A percentile compares a stretch with the other conserved stretches of the same genome.
phyloP scores from a whole-genome alignment of 768 basidiomycete genomes.

The Agrocybe pediades region DNA sequence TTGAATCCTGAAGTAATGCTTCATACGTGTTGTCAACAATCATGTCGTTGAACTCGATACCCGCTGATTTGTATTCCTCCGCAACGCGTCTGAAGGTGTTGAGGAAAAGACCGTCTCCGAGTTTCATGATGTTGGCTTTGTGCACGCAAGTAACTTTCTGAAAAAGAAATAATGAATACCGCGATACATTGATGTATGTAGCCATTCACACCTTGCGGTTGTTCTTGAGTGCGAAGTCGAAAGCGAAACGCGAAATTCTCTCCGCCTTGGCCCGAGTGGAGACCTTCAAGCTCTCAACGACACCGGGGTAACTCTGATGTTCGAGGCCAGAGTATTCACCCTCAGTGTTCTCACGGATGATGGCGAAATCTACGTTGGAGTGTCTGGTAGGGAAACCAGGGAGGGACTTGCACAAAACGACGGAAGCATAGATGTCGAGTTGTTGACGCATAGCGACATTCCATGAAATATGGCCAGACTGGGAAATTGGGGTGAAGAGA shows the following conservation, averaged over 20 bases:
- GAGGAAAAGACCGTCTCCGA: slow-evolving; percentile 98
- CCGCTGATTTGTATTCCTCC: slow-evolving; percentile 92
- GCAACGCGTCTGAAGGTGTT: slow-evolving; percentile 97
- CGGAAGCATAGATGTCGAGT: slow-evolving; percentile 98
- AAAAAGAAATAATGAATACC: slow-evolving; percentile 1
- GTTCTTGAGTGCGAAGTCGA: slow-evolving; percentile 99
- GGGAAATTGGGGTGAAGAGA: slow-evolving; percentile 96
- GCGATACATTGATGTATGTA: slow-evolving; percentile 4
- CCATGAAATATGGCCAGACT: slow-evolving; percentile 97
- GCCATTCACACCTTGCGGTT: slow-evolving; percentile 76
- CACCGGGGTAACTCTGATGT: slow-evolving; percentile 97
- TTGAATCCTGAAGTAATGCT: slow-evolving; percentile 2
- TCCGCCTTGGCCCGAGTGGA: slow-evolving; percentile 95
- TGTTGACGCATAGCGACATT: slow-evolving; percentile 99
- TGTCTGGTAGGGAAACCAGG: slow-evolving; percentile 97
- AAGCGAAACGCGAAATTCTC: slow-evolving; percentile 95
- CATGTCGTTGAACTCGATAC: slow-evolving; percentile 96
- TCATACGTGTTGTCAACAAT: slow-evolving; percentile 97
- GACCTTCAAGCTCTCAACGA: slow-evolving; percentile 97
- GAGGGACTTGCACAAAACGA: slow-evolving; percentile 97
- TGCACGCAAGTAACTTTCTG: slow-evolving; percentile 99
- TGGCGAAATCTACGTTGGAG: slow-evolving; percentile 95
- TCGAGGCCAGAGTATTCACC: slow-evolving; percentile 99
- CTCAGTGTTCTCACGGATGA: slow-evolving; percentile 99
- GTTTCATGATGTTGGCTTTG: slow-evolving; percentile 99